Conservation (phyloP, 2,329 filamentous ascomycete species). For the Cryphonectria nitschkei region DNA sequence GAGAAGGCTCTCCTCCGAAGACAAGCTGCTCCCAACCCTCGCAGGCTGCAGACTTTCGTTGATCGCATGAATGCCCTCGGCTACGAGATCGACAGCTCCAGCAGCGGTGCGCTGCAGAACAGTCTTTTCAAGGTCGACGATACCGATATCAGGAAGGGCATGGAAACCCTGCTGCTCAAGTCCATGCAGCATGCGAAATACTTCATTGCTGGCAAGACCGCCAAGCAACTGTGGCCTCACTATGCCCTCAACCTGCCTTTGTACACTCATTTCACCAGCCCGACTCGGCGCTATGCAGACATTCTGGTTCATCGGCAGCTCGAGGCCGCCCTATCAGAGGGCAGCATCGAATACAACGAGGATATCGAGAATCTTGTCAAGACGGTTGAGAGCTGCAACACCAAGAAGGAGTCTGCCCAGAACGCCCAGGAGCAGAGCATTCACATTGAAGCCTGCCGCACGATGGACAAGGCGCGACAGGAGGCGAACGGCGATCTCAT, state of each 20-base stretch:
- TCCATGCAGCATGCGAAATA: slow-evolving; percentile 97
- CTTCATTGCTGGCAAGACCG: slow-evolving; percentile 79
- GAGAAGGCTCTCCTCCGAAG: slow-evolving; percentile 92
- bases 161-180: slow-evolving; percentile 95
- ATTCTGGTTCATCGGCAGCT: slow-evolving; percentile 95
- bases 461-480: slow-evolving; percentile 89
- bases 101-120: slow-evolving; percentile 89
- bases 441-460: slow-evolving; percentile 95
- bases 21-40: slow-evolving; percentile 81
- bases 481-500: slow-evolving; percentile 90
- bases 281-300: slow-evolving; percentile 91
- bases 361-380: slow-evolving; percentile 88
- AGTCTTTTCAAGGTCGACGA: slow-evolving; percentile 94
- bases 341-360: slow-evolving; percentile 82
- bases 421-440: slow-evolving; percentile 98
- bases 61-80: slow-evolving; percentile 92
- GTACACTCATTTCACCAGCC: slow-evolving; percentile 97
- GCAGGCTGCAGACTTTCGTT: slow-evolving; percentile 86
- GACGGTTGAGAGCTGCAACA: slow-evolving; percentile 94
- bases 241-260: slow-evolving; percentile 90
- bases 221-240: slow-evolving; percentile 79
- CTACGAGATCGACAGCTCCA: slow-evolving; percentile 85
- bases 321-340: slow-evolving; percentile 81
- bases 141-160: slow-evolving; percentile 87
- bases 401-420: slow-evolving; percentile 97